A percentile compares a stretch with the other conserved stretches of the same genome.
phyloP scores from a whole-genome alignment of 2,329 filamentous ascomycete species.

The Onygenales sp. region DNA sequence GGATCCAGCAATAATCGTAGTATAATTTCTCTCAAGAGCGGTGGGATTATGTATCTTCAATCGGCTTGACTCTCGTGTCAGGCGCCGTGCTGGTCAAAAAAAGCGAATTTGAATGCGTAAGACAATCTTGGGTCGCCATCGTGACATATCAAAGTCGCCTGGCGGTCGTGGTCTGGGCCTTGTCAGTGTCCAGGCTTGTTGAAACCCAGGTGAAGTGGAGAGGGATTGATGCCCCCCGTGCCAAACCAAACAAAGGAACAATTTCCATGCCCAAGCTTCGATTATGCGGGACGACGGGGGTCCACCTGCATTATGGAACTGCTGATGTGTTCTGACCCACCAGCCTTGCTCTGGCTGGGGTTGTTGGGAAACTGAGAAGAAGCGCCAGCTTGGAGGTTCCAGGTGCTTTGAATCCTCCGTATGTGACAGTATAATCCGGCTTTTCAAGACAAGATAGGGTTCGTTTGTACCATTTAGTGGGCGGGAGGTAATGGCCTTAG shows the following conservation, averaged over 20 bases:
- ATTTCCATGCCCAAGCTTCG: slow-evolving; percentile 26
- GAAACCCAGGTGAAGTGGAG: slow-evolving; percentile 13
- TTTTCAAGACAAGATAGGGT: not conserved
- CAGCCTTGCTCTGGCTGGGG: not conserved
- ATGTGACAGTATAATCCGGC: not conserved
- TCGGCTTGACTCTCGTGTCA: too few relatives aligned
- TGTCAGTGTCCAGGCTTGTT: slow-evolving; percentile 10
- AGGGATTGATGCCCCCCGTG: slow-evolving; percentile 8
- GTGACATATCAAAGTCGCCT: slow-evolving; percentile 1
- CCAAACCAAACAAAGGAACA: slow-evolving; percentile 35
- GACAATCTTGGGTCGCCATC: not conserved
- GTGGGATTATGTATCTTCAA: too few relatives aligned
- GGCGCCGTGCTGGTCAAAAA: too few relatives aligned
- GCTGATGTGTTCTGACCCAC: slow-evolving; percentile 10
- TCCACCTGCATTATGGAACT: slow-evolving; percentile 8
- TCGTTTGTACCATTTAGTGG: too few relatives aligned
- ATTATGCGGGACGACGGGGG: slow-evolving; percentile 7
- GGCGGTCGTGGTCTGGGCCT: slow-evolving; percentile 8
- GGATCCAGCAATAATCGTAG: too few relatives aligned
- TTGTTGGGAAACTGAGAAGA: not conserved
- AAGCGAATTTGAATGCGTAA: not conserved
- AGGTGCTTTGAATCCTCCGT: not conserved
- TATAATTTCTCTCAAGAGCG: too few relatives aligned
- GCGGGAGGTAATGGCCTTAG: too few relatives aligned
- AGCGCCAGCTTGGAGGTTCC: not conserved